A percentile compares a stretch with the other conserved stretches of the same genome.
Evolutionary conservation across 2,329 filamentous ascomycete genomes (phyloP).

Genomic region (Helicocarpus griseus): DNA sequence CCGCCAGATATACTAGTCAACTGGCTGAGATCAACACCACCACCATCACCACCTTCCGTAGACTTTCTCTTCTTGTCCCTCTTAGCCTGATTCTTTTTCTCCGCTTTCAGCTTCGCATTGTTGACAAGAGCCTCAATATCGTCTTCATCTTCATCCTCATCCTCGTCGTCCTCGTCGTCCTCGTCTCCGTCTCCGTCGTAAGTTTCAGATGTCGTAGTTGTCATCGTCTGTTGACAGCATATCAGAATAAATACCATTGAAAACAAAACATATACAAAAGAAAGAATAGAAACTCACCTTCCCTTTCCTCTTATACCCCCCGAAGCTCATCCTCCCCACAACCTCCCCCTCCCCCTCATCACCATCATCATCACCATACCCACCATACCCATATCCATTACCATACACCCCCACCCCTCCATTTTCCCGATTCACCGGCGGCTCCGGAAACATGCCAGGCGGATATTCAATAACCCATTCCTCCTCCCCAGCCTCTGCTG

Average conservation of each 20-base stretch:
- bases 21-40: constrained; percentile 1
- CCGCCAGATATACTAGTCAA: constrained; percentile 6
- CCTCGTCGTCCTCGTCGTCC: not conserved
- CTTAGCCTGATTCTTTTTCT: constrained; percentile 8
- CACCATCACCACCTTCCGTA: not conserved
- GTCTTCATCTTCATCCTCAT: constrained; percentile 9
- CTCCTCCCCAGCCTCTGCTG: constrained; percentile 34
- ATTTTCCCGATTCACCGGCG: too few relatives aligned
- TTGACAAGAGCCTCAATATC: constrained; percentile 13
- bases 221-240: not conserved
- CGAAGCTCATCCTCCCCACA: constrained; percentile 29
- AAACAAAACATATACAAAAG: not conserved
- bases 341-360: constrained; percentile 18
- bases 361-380: not conserved
- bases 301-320: constrained; percentile 30
- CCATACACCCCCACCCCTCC: constrained; percentile 1
- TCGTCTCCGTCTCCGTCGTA: not conserved
- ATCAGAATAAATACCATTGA: not conserved
- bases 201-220: not conserved
- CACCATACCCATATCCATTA: constrained; percentile 12
- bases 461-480: constrained; percentile 34
- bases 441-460: constrained; percentile 11
- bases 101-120: constrained; percentile 12
- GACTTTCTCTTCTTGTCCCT: not conserved
- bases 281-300: constrained; percentile 16